Evolutionary conservation across 192 early-diverging fungal species (phyloP).

Genomic region (Paraglomus occultum): DNA sequence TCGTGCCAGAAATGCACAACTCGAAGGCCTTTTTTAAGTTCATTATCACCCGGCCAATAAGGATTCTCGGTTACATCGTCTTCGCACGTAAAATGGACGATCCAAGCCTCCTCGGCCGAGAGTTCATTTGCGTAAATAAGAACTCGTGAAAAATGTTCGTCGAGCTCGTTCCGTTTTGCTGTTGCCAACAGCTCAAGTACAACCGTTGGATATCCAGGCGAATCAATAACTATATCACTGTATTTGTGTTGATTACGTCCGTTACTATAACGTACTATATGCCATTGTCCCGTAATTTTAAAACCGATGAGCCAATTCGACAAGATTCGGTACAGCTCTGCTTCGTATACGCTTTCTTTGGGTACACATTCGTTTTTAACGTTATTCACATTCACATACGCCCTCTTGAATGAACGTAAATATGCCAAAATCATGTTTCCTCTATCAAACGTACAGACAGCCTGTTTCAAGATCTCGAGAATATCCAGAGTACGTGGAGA

Average conservation of each 20-base stretch:
- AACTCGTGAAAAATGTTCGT: conserved; percentile 10
- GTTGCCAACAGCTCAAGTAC: conserved; percentile 24
- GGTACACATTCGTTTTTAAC: conserved; percentile 13
- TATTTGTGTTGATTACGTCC: background rate
- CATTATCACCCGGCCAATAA: background rate
- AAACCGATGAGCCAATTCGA: conserved; percentile 24
- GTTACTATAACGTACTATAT: conserved; percentile 4
- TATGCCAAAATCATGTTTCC: conserved; percentile 17
- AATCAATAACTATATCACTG: conserved; percentile 3
- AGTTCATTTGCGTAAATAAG: conserved; percentile 17
- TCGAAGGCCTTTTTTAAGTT: conserved; percentile 16
- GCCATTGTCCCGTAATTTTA: conserved; percentile 32
- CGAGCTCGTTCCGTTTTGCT: background rate
- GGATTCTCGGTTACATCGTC: conserved; percentile 1
- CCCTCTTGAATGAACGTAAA: conserved; percentile 21
- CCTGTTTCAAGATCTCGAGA: background rate
- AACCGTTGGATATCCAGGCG: background rate
- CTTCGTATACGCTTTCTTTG: conserved; percentile 32
- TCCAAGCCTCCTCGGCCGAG: conserved; percentile 2
- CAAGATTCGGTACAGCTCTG: conserved; percentile 26
- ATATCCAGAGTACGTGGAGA: conserved; percentile 9
- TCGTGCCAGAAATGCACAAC: conserved; percentile 25
- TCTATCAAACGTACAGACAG: conserved; percentile 21
- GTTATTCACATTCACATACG: conserved; percentile 23
- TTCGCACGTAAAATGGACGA: conserved; percentile 21